Evolutionary conservation across 2,329 filamentous ascomycete species (phyloP), one percentile per base, ranked within the genome.

Genomic region (Didymella arachidicola): DNA sequence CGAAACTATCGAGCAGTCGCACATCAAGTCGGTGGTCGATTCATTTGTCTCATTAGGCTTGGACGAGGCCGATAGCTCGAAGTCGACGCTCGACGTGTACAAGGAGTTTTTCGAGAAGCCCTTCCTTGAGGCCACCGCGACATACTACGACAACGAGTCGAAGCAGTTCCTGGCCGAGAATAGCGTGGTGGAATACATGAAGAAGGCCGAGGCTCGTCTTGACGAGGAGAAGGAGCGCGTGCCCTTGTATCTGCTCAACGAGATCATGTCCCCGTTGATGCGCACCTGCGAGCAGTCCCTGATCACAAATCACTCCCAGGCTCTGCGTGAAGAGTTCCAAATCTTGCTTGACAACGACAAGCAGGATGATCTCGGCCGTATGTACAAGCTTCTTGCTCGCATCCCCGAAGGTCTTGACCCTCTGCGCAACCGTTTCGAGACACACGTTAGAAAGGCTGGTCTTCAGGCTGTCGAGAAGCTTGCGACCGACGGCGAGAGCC

Each of bases 171-270:
- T 99, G 32, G 91, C 93, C 11, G 94, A 98, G 77, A 99, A 99
- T 76, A 96, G 91, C 63, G 93, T 99, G 4, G 93, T 99, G 32
- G 95, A 99, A 74, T 99, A 98, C 80, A 98, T 99, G 95, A 98
- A 98, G 83, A 99, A 99, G 85, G 96, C 95, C 0, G 94, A 98
- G 79, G 80, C 87, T 41, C 89, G 95, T 30, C 80, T 99, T 60
- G 87, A 92, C 7, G 95, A 99, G 78, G 95, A 99, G 78, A 95
- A 96, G 79, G 92, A 94, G 73, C 91, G 95, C 26, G 95, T 99
- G 10, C 88, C 88, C 65, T 87, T 98, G 73, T 99, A 96, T 73
- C 84, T 99, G 44, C 92, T 98, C 71, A 87, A 88, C 34, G 95
- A 99, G 77, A 97, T 98, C 57, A 90, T 91, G 67, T 81, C 88